A percentile compares a stretch with the other conserved stretches of the same genome.
Conservation (phyloP, 2,329 filamentous ascomycete genomes). For the Neonectria coccinea region DNA sequence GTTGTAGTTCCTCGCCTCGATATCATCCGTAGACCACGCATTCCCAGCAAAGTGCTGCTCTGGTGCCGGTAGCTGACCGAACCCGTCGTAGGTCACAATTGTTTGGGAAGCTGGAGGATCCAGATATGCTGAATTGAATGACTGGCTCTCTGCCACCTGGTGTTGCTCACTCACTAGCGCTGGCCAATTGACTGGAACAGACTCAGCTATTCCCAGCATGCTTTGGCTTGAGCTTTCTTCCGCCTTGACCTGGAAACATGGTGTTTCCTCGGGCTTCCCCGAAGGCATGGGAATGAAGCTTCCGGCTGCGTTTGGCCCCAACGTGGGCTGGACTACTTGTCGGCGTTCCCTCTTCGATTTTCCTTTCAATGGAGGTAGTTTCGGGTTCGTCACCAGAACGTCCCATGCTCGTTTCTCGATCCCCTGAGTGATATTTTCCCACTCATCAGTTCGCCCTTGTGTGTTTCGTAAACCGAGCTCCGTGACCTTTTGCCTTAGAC, state of each 20-base stretch:
- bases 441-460: background rate
- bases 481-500: conserved; percentile 47
- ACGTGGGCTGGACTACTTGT: background rate
- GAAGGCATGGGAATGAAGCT: background rate
- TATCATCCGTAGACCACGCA: background rate
- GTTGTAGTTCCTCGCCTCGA: background rate
- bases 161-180: background rate
- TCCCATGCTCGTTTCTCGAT: conserved; percentile 42
- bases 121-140: background rate
- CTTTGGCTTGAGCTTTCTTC: background rate
- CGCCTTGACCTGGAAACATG: background rate
- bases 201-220: background rate
- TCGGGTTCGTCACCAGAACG: conserved; percentile 38
- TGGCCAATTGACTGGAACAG: background rate
- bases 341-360: conserved; percentile 7
- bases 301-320: background rate
- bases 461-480: conserved; percentile 6
- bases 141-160: background rate
- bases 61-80: no score
- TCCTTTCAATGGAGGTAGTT: conserved; percentile 25
- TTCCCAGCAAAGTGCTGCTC: background rate
- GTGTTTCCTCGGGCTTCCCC: no score
- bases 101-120: background rate
- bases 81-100: background rate
- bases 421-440: background rate